Evolutionary conservation across 768 basidiomycete species (phyloP).

Genomic region (Coprinellus aureogranulatus): DNA sequence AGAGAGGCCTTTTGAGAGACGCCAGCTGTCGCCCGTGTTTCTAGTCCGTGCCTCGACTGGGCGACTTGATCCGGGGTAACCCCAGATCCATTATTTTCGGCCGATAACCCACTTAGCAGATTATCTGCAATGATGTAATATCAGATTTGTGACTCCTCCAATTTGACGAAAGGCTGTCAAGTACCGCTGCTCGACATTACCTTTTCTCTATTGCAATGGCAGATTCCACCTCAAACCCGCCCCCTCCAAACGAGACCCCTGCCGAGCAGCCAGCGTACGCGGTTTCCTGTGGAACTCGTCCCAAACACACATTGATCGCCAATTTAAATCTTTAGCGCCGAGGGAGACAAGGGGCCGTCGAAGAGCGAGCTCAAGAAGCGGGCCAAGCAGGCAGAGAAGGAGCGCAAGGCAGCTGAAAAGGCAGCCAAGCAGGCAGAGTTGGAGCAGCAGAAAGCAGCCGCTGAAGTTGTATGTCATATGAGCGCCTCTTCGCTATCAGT

Average conservation of each 20-base stretch:
- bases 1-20: slow-evolving; percentile 6
- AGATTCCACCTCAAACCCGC: slow-evolving; percentile 12
- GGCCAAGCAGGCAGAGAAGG: slow-evolving; percentile 88
- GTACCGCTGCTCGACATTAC: neutral
- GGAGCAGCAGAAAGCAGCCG: slow-evolving; percentile 61
- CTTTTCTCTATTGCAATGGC: slow-evolving; percentile 25
- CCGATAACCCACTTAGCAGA: slow-evolving; percentile 6
- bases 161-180: too few species aligned
- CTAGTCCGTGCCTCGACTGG: slow-evolving; percentile 5
- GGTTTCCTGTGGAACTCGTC: neutral
- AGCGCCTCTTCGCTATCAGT: slow-evolving; percentile 11
- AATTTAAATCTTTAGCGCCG: slow-evolving; percentile 15
- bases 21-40: neutral
- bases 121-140: slow-evolving; percentile 11
- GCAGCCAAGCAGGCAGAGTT: slow-evolving; percentile 76
- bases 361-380: slow-evolving; percentile 92
- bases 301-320: neutral
- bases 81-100: neutral
- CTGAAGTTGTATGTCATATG: slow-evolving; percentile 52
- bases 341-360: slow-evolving; percentile 50
- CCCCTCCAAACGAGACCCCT: slow-evolving; percentile 21
- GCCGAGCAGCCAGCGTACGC: slow-evolving; percentile 22
- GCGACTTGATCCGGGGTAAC: slow-evolving; percentile 24
- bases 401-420: slow-evolving; percentile 83
- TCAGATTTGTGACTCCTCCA: neutral